Percentiles rank a stretch among this genome's conserved stretches.
phyloP scores from a whole-genome alignment of 1,139 yeast species.

The Sugiyamaella paludigena region DNA sequence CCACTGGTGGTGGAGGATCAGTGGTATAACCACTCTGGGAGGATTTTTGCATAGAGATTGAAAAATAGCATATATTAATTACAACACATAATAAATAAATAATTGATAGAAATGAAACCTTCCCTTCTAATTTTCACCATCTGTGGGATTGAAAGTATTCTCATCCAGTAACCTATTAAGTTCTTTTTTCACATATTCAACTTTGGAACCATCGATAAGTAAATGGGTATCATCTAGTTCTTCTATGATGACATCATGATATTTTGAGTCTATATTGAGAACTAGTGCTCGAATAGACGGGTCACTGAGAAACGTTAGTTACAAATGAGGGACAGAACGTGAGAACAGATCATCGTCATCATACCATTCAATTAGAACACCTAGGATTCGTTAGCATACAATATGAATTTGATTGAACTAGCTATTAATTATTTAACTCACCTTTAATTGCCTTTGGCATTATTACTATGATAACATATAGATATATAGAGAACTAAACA shows the following conservation, averaged over 20 bases:
- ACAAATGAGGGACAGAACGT: not conserved
- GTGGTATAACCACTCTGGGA: too few relatives aligned
- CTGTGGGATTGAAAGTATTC: slow-evolving; percentile 81
- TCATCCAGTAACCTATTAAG: slow-evolving; percentile 71
- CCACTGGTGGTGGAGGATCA: not conserved
- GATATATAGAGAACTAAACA: too few relatives aligned
- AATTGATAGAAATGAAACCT: not conserved
- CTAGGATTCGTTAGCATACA: slow-evolving; percentile 18
- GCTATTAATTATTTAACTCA: slow-evolving; percentile 1
- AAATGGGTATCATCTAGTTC: slow-evolving; percentile 91
- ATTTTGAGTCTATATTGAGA: slow-evolving; percentile 68
- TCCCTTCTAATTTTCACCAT: slow-evolving; percentile 45
- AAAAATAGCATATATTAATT: too few relatives aligned
- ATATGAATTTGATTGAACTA: too few relatives aligned
- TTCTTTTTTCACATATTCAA: slow-evolving; percentile 72
- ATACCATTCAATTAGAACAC: slow-evolving; percentile 37
- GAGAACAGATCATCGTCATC: too few relatives aligned
- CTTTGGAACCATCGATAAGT: slow-evolving; percentile 71
- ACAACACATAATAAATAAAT: not conserved
- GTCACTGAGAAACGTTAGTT: slow-evolving; percentile 48
- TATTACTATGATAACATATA: not conserved
- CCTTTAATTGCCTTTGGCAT: slow-evolving; percentile 36
- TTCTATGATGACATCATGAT: slow-evolving; percentile 71
- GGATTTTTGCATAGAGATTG: too few relatives aligned
- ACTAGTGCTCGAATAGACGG: slow-evolving; percentile 90